These are phyloP conservation scores for Torulaspora indica DNA, from an alignment of 805 yeast genomes.

Conservation along the genomic window DNA sequence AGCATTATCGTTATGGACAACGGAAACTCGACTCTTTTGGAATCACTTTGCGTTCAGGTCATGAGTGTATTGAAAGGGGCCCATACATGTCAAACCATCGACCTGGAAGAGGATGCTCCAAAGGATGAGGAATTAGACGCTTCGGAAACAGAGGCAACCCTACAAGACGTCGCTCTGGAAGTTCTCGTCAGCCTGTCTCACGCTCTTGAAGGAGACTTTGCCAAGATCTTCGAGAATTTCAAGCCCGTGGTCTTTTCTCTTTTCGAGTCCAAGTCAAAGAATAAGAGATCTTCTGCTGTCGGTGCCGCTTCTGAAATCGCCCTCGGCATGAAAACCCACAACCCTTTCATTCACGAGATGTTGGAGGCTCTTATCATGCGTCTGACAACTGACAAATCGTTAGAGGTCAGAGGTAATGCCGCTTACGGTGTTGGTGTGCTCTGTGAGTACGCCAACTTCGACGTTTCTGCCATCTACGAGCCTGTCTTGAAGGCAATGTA, in stretches of 20 bases:
- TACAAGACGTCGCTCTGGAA: conserved; percentile 82
- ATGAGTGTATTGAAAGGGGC: conserved; percentile 71
- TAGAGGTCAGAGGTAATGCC: conserved; percentile 90
- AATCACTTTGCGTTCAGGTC: conserved; percentile 63
- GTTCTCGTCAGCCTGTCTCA: conserved; percentile 71
- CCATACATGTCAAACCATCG: conserved; percentile 79
- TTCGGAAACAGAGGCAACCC: conserved; percentile 57
- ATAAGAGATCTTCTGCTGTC: conserved; percentile 75
- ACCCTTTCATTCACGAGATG: conserved; percentile 66
- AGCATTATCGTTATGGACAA: conserved; percentile 58
- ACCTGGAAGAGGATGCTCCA: conserved; percentile 57
- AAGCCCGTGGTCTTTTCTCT: conserved; percentile 57
- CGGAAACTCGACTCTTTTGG: conserved; percentile 55
- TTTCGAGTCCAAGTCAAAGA: conserved; percentile 56
- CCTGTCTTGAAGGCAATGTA: conserved; percentile 63
- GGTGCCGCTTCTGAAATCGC: conserved; percentile 91
- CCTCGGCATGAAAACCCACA: conserved; percentile 59
- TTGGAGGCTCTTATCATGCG: conserved; percentile 64
- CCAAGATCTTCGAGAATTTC: conserved; percentile 65
- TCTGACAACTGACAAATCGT: conserved; percentile 67
- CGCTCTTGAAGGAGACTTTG: conserved; percentile 76
- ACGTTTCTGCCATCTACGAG: conserved; percentile 60
- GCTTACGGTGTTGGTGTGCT: conserved; percentile 93
- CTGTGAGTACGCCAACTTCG: conserved; percentile 45
- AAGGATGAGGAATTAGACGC: conserved; percentile 54